Evolutionary conservation across 768 basidiomycete species (phyloP).

Genomic region (Clitopilus passeckerianus): DNA sequence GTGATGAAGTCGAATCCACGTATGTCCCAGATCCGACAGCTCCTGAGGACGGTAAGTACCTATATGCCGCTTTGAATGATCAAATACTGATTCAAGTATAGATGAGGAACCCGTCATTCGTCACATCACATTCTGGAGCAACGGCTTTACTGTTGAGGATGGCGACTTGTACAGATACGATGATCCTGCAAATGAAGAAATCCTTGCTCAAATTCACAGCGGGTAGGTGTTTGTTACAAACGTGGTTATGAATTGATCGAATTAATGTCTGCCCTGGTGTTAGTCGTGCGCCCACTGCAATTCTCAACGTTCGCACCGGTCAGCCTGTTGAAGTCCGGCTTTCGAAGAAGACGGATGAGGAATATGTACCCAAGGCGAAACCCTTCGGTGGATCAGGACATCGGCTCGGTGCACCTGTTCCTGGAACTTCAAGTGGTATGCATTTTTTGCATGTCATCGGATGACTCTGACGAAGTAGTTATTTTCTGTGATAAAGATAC

Average conservation of each 20-base stretch:
- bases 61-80: neutral
- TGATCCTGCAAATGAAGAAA: slow-evolving; percentile 63
- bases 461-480: too few species aligned
- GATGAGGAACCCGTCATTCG: slow-evolving; percentile 60
- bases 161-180: slow-evolving; percentile 83
- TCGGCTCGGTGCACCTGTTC: slow-evolving; percentile 77
- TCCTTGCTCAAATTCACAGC: slow-evolving; percentile 72
- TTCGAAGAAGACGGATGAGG: slow-evolving; percentile 60
- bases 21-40: slow-evolving; percentile 72
- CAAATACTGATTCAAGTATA: slow-evolving; percentile 16
- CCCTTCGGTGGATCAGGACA: slow-evolving; percentile 74
- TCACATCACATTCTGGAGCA: slow-evolving; percentile 84
- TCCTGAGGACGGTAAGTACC: slow-evolving; percentile 17
- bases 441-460: neutral
- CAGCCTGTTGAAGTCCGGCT: slow-evolving; percentile 87
- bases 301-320: slow-evolving; percentile 67
- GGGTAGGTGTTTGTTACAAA: slow-evolving; percentile 45
- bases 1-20: slow-evolving; percentile 80
- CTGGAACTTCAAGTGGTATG: slow-evolving; percentile 18
- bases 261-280: neutral
- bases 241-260: neutral
- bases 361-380: slow-evolving; percentile 56
- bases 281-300: slow-evolving; percentile 73
- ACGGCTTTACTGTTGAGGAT: slow-evolving; percentile 91
- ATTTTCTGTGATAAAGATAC: too few species aligned